Evolutionary conservation across 257 asterid genomes (phyloP).

Genomic region (Hygrophila difformis): DNA sequence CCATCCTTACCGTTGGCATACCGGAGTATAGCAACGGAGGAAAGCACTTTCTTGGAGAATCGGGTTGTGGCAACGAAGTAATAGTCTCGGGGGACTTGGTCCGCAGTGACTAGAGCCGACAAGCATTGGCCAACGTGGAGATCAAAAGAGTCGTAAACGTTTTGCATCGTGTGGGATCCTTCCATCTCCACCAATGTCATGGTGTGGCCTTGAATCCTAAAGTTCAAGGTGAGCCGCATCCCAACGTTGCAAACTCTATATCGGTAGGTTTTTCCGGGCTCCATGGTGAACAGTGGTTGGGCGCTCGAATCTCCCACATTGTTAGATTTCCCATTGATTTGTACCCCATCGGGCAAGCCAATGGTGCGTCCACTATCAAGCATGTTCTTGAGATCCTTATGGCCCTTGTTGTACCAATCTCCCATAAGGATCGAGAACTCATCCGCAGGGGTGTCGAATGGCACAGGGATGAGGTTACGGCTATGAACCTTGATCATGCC

Average conservation of each 20-base stretch:
- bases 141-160: constrained; percentile 37
- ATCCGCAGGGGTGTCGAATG: constrained; percentile 31
- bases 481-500: constrained; percentile 48
- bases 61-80: constrained; percentile 41
- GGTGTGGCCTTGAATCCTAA: constrained; percentile 40
- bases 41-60: constrained; percentile 27
- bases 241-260: constrained; percentile 50
- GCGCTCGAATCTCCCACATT: constrained; percentile 27
- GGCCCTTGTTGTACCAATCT: constrained; percentile 56
- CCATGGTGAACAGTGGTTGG: constrained; percentile 32
- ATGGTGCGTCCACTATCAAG: constrained; percentile 39
- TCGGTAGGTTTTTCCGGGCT: constrained; percentile 44
- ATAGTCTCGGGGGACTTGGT: constrained; percentile 35
- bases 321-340: constrained; percentile 35
- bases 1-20: constrained; percentile 27
- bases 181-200: constrained; percentile 47
- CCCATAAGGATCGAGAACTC: constrained; percentile 30
- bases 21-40: constrained; percentile 28
- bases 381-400: constrained; percentile 30
- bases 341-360: constrained; percentile 46
- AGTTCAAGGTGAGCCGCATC: constrained; percentile 28
- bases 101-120: constrained; percentile 40
- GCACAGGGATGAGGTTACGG: constrained; percentile 47
- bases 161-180: constrained; percentile 53
- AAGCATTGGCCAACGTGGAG: constrained; percentile 49